A percentile compares a stretch with the other conserved stretches of the same genome.
phyloP scores from a whole-genome alignment of 139 green algal species.

The Asterochloris sp. region DNA sequence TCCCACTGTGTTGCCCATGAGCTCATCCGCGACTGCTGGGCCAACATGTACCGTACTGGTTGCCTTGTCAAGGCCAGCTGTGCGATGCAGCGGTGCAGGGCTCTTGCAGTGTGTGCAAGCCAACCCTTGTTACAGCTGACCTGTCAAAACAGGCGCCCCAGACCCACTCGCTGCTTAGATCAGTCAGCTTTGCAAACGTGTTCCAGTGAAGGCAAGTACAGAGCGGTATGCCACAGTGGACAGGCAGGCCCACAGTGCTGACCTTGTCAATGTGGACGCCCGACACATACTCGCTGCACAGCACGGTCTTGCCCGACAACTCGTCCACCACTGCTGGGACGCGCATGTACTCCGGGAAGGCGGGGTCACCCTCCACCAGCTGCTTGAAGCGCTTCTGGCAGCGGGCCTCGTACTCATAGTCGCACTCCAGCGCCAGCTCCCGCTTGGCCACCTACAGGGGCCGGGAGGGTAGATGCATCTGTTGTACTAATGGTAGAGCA shows the following conservation, averaged over 20 bases:
- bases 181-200: no score
- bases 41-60: no score
- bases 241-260: background rate
- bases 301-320: slow-evolving; percentile 65
- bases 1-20: no score
- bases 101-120: no score
- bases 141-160: no score
- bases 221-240: no score
- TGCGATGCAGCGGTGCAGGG: no score
- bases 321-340: slow-evolving; percentile 75
- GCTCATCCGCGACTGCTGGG: no score
- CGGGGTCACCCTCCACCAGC: slow-evolving; percentile 51
- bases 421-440: slow-evolving; percentile 90
- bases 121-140: no score
- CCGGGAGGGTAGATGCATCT: background rate
- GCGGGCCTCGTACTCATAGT: slow-evolving; percentile 76
- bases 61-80: no score
- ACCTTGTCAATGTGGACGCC: slow-evolving; percentile 85
- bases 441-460: slow-evolving; percentile 76
- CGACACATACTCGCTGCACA: slow-evolving; percentile 78
- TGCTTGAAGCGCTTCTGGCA: slow-evolving; percentile 56
- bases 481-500: background rate
- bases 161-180: no score
- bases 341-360: slow-evolving; percentile 40
- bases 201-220: no score